Evolutionary conservation across 179 eudicot genomes (phyloP).

Genomic region (Silene vulgaris): DNA sequence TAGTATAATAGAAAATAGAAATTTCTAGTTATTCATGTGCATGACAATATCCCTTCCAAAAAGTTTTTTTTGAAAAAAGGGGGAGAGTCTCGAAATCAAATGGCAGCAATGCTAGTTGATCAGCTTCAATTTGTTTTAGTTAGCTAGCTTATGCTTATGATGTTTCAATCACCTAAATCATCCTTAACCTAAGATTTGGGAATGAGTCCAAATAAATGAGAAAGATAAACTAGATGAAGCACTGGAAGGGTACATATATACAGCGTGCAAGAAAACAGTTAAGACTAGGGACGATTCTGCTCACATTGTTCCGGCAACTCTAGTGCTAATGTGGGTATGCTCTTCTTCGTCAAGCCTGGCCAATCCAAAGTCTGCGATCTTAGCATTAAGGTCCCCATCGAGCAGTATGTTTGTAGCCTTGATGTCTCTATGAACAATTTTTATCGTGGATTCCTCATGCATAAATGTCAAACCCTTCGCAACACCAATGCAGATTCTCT

Average conservation of each 20-base stretch:
- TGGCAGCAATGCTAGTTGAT: too few species aligned
- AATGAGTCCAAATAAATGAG: not conserved
- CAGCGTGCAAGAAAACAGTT: not conserved
- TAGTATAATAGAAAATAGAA: not conserved
- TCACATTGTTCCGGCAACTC: slow-evolving; percentile 56
- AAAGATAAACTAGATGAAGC: not conserved
- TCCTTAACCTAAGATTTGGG: too few species aligned
- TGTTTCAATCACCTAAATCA: too few species aligned
- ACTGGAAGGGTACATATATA: too few species aligned
- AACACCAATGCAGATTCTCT: slow-evolving; percentile 39
- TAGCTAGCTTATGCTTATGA: too few species aligned
- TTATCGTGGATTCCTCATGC: slow-evolving; percentile 46
- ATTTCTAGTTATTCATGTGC: not conserved
- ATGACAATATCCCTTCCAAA: not conserved
- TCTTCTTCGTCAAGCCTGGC: slow-evolving; percentile 46
- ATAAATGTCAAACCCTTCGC: slow-evolving; percentile 49
- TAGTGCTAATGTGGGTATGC: slow-evolving; percentile 45
- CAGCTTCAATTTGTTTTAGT: too few species aligned
- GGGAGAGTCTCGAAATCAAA: too few species aligned
- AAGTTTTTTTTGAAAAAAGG: too few species aligned
- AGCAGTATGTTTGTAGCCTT: slow-evolving; percentile 44
- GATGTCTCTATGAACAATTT: slow-evolving; percentile 54
- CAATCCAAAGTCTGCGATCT: slow-evolving; percentile 51
- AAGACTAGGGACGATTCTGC: slow-evolving; percentile 13
- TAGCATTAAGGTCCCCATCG: slow-evolving; percentile 36